Percentiles rank a stretch among this genome's conserved stretches.
Evolutionary conservation across 208 protist genomes (phyloP).

Genomic region (Leishmania major): DNA sequence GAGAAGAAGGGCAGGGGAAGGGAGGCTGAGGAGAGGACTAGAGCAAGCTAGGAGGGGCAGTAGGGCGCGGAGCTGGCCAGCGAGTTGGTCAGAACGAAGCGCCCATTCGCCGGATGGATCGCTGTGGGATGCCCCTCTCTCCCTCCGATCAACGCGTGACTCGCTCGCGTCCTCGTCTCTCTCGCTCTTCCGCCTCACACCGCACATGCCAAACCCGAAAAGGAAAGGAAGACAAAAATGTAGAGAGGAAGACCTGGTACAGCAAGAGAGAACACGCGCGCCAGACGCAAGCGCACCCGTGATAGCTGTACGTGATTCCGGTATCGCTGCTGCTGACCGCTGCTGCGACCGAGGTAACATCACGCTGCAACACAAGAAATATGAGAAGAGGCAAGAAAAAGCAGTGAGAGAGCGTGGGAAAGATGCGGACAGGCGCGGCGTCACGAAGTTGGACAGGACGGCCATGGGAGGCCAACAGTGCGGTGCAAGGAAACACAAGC

Average conservation of each 20-base stretch:
- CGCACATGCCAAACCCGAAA: neutral
- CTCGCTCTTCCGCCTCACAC: neutral
- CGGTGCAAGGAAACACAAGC: neutral
- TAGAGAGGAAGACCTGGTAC: neutral
- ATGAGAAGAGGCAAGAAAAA: neutral
- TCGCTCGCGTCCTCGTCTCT: neutral
- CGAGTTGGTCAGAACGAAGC: neutral
- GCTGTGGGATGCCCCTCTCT: neutral
- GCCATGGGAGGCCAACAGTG: neutral
- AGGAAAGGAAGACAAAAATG: neutral
- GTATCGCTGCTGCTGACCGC: neutral
- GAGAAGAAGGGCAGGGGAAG: neutral
- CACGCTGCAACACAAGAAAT: neutral
- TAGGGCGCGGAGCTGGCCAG: neutral
- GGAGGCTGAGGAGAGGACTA: neutral
- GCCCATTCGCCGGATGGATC: no score
- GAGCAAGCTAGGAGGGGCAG: neutral
- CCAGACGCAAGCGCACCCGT: neutral
- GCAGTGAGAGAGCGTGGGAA: neutral
- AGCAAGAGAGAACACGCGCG: neutral
- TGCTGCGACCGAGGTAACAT: neutral
- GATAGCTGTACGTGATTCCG: no score
- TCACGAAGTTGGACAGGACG: neutral
- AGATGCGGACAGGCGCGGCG: neutral
- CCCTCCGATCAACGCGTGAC: neutral